Evolutionary conservation across 305 asterid species (phyloP).

Genomic region (Rubia balearica): DNA sequence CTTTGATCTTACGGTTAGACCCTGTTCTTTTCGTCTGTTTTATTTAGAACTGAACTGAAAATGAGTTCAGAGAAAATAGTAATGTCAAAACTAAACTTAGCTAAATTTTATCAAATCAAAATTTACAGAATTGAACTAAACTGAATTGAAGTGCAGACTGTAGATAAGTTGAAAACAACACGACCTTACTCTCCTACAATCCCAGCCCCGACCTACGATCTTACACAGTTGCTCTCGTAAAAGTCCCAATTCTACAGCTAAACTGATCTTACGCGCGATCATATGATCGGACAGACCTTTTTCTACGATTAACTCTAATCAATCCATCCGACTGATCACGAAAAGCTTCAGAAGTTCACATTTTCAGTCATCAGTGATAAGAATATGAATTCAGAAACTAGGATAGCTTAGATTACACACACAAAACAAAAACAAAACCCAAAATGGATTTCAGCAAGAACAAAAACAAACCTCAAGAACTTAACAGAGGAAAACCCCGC

Average conservation of each 20-base stretch:
- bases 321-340: neutral
- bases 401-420: neutral
- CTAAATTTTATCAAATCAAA: too few relatives aligned
- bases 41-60: too few relatives aligned
- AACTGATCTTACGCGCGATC: neutral
- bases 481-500: constrained; percentile 84
- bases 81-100: too few relatives aligned
- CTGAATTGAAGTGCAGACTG: too few relatives aligned
- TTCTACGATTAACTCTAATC: neutral
- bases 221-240: neutral
- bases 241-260: neutral
- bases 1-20: neutral
- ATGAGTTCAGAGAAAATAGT: too few relatives aligned
- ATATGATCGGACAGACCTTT: neutral
- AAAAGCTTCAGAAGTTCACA: neutral
- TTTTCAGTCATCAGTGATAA: neutral
- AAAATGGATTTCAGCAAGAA: neutral
- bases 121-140: too few relatives aligned
- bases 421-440: neutral
- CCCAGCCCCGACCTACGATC: neutral
- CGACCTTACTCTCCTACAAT: too few relatives aligned
- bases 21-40: too few relatives aligned
- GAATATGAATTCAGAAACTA: neutral
- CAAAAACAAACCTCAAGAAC: constrained; percentile 53
- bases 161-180: too few relatives aligned